Percentiles rank a stretch among this genome's conserved stretches.
These are phyloP conservation scores for Wickerhamomyces ciferrii DNA, from an alignment of 805 yeast species.

Conservation along the genomic window DNA sequence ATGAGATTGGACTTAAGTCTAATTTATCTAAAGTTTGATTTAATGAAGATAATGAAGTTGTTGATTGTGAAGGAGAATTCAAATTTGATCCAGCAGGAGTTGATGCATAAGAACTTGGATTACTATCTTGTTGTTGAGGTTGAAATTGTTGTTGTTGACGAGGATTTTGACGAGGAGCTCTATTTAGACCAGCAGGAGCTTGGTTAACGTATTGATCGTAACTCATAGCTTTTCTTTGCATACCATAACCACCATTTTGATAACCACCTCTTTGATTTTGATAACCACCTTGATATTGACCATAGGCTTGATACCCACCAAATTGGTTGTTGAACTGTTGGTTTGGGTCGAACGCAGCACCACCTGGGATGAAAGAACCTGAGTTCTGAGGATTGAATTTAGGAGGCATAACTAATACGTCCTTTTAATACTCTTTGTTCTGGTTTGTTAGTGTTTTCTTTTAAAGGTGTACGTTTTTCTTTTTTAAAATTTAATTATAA, in stretches of 20 bases:
- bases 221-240: constrained; percentile 18
- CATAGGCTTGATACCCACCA: background rate
- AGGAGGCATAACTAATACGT: constrained; percentile 32
- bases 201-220: constrained; percentile 19
- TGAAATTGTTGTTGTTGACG: background rate
- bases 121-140: background rate
- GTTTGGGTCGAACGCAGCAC: constrained; percentile 6
- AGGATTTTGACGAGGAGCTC: constrained; percentile 9
- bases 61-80: constrained; percentile 45
- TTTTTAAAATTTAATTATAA: background rate
- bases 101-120: constrained; percentile 13
- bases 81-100: constrained; percentile 20
- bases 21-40: constrained; percentile 66
- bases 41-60: constrained; percentile 70
- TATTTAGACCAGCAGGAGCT: constrained; percentile 7
- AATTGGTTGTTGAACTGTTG: constrained; percentile 1
- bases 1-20: constrained; percentile 61
- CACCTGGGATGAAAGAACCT: constrained; percentile 25
- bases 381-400: constrained; percentile 31
- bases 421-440: background rate
- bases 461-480: background rate
- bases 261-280: constrained; percentile 3
- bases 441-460: background rate
- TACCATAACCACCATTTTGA: constrained; percentile 7
- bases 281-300: constrained; percentile 1